Conservation (phyloP, 148 eudicot genomes). For the Cornus suecica region DNA sequence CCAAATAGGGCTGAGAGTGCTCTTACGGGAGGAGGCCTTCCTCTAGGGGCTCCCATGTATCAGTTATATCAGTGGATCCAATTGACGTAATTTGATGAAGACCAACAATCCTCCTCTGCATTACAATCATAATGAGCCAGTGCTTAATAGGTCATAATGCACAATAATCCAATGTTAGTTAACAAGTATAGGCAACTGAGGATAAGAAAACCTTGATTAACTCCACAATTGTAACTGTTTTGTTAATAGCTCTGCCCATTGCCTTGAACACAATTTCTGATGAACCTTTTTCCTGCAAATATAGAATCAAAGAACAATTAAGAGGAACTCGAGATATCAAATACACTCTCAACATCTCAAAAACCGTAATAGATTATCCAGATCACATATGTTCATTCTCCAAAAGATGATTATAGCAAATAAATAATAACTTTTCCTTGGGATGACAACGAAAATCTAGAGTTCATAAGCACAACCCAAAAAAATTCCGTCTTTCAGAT, state of each 20-base stretch:
- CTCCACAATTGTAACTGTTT: constrained; percentile 96
- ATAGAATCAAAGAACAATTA: constrained; percentile 5
- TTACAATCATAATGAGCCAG: constrained; percentile 8
- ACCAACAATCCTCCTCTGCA: constrained; percentile 93
- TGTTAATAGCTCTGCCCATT: constrained; percentile 98
- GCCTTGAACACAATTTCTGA: constrained; percentile 89
- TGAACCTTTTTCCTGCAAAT: constrained; percentile 71
- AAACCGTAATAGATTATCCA: too few species aligned
- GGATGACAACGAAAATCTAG: neutral
- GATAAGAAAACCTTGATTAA: constrained; percentile 66
- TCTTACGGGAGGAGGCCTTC: constrained; percentile 97
- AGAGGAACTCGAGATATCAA: neutral
- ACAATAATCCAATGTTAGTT: neutral
- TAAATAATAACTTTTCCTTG: neutral
- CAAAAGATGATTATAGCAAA: neutral
- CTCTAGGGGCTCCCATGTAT: constrained; percentile 96
- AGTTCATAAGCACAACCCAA: neutral
- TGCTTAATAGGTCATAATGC: constrained; percentile 2
- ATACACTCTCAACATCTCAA: neutral
- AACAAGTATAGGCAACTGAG: neutral
- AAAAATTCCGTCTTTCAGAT: neutral
- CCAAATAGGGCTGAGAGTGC: constrained; percentile 7
- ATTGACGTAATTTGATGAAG: constrained; percentile 89
- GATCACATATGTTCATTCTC: neutral
- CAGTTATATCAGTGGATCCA: constrained; percentile 88